Evolutionary conservation across 1,139 yeast species (phyloP), one percentile per base, ranked within the genome.

Genomic region (Sugiyamaella castrensis): DNA sequence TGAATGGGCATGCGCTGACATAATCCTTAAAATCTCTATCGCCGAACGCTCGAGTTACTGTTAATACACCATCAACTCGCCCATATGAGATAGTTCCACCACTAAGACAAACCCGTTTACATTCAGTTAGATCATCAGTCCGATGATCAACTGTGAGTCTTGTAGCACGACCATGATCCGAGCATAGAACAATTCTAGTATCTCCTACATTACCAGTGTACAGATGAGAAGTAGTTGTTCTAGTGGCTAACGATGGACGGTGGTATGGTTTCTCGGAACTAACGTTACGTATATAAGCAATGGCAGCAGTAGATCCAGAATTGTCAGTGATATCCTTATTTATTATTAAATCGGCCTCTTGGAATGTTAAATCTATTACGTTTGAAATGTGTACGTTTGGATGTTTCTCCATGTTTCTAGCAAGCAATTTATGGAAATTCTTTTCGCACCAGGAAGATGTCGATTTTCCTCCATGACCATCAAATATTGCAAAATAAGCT

Each of bases 131-230:
- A 65, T 87, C 94, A 1, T 82, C 75, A 0, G 92, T 88, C 61
- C 84, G 85, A 64, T 88, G 96, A 60, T 87, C 96, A 60, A 84
- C 83, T 0, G 95, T 79, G 40, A 88, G 69, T 47, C 94, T 72
- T 53, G 77, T 74, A 2, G 94, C 83, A 46, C 69, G 69, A 0
- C 87, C 87, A n/a, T 71, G 69, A 13, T 42, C 43, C 49, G 91
- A 75, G 60, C 76, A 82, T 37, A 88, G 69, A 1, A 88, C 83
- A 26, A 87, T 77, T 54, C 95, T 74, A 58, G 87, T 80, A 65
- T 88, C 96, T 2, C 96, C 96, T 10, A 87, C 96, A 62, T 88
- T 87, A 4, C 95, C 92, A 0, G 95, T 84, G 57, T 84, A 86
- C 16, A 88, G 70, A 16, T 46, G 44, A 11, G 11, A 7, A 27